phyloP scores from a whole-genome alignment of 495 filamentous ascomycete genomes.

The Penicillium coffeae region DNA sequence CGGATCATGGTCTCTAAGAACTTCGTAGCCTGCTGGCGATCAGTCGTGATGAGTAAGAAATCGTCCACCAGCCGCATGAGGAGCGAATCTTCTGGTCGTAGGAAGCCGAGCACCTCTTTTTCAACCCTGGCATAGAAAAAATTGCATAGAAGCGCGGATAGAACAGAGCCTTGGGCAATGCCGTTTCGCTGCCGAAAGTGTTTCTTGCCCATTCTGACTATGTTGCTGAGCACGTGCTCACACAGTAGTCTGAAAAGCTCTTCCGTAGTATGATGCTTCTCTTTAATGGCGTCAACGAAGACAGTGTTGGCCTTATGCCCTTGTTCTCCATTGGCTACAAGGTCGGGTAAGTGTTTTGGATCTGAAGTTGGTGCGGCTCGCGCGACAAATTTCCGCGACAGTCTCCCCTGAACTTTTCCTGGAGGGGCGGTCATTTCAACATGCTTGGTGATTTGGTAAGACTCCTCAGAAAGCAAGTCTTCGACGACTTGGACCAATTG shows the following conservation, averaged over 20 bases:
- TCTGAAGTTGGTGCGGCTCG: constrained; percentile 52
- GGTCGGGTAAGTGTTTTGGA: constrained; percentile 49
- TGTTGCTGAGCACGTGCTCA: constrained; percentile 75
- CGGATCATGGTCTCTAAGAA: constrained; percentile 78
- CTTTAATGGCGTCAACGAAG: constrained; percentile 62
- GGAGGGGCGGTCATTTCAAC: constrained; percentile 56
- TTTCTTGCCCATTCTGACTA: constrained; percentile 85
- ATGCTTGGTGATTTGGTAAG: constrained; percentile 72
- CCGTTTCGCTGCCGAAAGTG: constrained; percentile 84
- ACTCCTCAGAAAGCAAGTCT: constrained; percentile 56
- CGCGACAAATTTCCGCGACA: constrained; percentile 61
- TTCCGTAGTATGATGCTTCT: constrained; percentile 48
- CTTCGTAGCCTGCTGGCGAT: constrained; percentile 54
- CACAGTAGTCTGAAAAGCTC: constrained; percentile 65
- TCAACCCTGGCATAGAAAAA: constrained; percentile 93
- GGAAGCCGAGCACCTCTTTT: constrained; percentile 60
- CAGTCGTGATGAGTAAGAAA: constrained; percentile 80
- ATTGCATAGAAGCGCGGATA: constrained; percentile 85
- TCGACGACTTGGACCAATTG: constrained; percentile 64
- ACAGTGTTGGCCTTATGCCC: constrained; percentile 57
- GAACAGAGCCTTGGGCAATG: constrained; percentile 87
- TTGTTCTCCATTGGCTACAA: constrained; percentile 44
- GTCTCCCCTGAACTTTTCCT: constrained; percentile 29
- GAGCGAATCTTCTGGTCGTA: constrained; percentile 55
- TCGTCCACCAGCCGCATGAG: constrained; percentile 86